These are phyloP conservation scores for Xylariaceae sp. DNA, from an alignment of 2,329 filamentous ascomycete genomes.

Conservation along the genomic window DNA sequence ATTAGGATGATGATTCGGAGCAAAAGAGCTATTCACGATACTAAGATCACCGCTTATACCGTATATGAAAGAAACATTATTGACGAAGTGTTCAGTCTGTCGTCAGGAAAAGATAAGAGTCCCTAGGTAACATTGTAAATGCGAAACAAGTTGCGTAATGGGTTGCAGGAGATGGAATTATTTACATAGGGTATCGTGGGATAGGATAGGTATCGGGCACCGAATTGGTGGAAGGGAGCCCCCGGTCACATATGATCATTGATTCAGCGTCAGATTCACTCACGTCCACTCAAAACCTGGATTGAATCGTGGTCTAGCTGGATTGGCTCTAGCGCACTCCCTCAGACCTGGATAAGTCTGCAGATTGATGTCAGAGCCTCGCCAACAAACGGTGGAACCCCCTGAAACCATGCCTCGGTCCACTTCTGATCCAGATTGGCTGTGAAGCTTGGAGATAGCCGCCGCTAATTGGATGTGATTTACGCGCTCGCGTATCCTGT, in stretches of 20 bases:
- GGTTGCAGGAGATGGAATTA: neutral
- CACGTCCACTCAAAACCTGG: conserved; percentile 21
- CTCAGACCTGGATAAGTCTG: conserved; percentile 5
- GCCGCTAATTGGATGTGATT: conserved; percentile 22
- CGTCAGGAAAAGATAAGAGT: neutral
- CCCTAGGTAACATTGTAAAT: neutral
- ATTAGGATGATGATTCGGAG: too few species aligned
- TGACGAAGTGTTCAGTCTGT: neutral
- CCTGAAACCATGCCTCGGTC: conserved; percentile 14
- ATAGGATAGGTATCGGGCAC: neutral
- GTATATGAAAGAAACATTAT: conserved; percentile 12
- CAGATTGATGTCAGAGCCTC: conserved; percentile 27
- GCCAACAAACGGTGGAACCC: conserved; percentile 6
- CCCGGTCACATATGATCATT: neutral
- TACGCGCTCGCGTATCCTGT: conserved; percentile 25
- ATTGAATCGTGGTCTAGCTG: conserved; percentile 4
- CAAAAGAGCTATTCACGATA: conserved; percentile 8
- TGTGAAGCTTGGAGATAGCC: neutral
- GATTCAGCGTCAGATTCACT: conserved; percentile 16
- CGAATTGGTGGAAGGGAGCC: conserved; percentile 5
- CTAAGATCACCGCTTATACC: neutral
- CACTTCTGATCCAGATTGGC: conserved; percentile 23
- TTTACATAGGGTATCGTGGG: neutral
- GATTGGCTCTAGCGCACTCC: conserved; percentile 4
- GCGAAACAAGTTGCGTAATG: conserved; percentile 5